phyloP scores from a whole-genome alignment of 495 filamentous ascomycete genomes.

The Penicillium macrosclerotiorum region DNA sequence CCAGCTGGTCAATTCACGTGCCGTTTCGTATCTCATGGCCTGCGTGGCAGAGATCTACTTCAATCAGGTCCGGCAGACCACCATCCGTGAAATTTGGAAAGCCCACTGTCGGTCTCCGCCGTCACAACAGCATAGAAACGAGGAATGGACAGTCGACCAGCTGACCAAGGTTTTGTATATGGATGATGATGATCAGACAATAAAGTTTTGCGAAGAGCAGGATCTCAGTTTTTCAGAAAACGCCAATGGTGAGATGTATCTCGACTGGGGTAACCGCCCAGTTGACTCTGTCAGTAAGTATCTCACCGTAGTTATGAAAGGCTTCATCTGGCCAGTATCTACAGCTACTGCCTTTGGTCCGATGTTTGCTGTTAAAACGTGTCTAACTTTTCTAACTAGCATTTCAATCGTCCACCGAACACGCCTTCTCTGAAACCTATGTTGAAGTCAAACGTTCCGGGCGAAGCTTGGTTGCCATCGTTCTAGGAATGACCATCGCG shows the following conservation, averaged over 20 bases:
- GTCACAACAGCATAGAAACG: slow-evolving; percentile 64
- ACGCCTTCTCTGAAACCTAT: slow-evolving; percentile 47
- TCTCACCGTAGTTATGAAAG: too few species aligned
- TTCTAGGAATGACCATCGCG: slow-evolving; percentile 50
- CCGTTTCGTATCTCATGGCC: slow-evolving; percentile 85
- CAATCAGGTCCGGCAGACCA: slow-evolving; percentile 70
- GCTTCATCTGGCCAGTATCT: too few species aligned
- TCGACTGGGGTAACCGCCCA: slow-evolving; percentile 48
- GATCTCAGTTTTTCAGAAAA: slow-evolving; percentile 59
- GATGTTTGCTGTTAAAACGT: background rate
- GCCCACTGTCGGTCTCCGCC: slow-evolving; percentile 53
- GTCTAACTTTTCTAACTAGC: slow-evolving; percentile 14
- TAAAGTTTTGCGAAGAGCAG: slow-evolving; percentile 67
- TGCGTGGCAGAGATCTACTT: slow-evolving; percentile 94
- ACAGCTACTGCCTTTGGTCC: slow-evolving; percentile 3
- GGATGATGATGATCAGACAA: slow-evolving; percentile 68
- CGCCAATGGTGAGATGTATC: slow-evolving; percentile 48
- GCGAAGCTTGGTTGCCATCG: slow-evolving; percentile 46
- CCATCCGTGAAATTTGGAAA: slow-evolving; percentile 67
- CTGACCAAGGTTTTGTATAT: slow-evolving; percentile 68
- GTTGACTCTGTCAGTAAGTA: slow-evolving; percentile 46
- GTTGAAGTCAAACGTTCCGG: slow-evolving; percentile 53
- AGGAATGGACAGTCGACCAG: slow-evolving; percentile 70
- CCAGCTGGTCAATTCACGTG: slow-evolving; percentile 62
- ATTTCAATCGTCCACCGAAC: slow-evolving; percentile 45